Evolutionary conservation across 352 stramenopile genomes (phyloP), one percentile per base, ranked within the genome.

Genomic region (Thraustochytrium striatum): DNA sequence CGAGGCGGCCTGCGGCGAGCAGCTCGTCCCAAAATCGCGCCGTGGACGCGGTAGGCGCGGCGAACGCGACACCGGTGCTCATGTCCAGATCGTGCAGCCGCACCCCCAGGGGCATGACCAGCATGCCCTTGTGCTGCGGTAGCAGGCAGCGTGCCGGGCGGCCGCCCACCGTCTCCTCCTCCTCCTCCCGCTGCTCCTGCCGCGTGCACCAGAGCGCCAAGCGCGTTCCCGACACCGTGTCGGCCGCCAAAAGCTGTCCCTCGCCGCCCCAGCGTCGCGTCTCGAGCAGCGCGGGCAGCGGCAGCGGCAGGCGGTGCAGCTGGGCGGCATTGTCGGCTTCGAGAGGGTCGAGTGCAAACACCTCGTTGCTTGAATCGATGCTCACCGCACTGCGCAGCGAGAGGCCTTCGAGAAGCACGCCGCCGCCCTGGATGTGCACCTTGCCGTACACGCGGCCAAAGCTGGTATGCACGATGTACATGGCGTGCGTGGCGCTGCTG

Each of bases 121-220:
- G 1, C 69, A 79, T 79, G 0, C 69, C 69, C 33, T 79, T 38
- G 39, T 79, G 69, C 57, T 79, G 69, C 32, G 69, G 47, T 33
- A n/a, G n/a, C 16, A 79, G 53, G 33, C 69, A 79, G 5, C n/a
- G n/a, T n/a, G n/a, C n/a, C n/a, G n/a, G n/a, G n/a, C n/a, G n/a
- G n/a, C n/a, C n/a, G n/a, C n/a, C n/a, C n/a, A n/a, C n/a, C n/a
- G n/a, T n/a, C n/a, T n/a, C n/a, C n/a, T n/a, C n/a, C n/a, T n/a
- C n/a, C n/a, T n/a, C n/a, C n/a, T n/a, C n/a, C n/a, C n/a, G n/a
- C n/a, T n/a, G n/a, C n/a, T n/a, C n/a, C n/a, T n/a, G n/a, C n/a
- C n/a, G n/a, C n/a, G n/a, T n/a, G n/a, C n/a, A n/a, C n/a, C n/a
- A n/a, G n/a, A n/a, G n/a, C n/a, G n/a, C n/a, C n/a, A n/a, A n/a